These are phyloP conservation scores for Candida manassasensis DNA, from an alignment of 805 yeast species.

Conservation along the genomic window DNA sequence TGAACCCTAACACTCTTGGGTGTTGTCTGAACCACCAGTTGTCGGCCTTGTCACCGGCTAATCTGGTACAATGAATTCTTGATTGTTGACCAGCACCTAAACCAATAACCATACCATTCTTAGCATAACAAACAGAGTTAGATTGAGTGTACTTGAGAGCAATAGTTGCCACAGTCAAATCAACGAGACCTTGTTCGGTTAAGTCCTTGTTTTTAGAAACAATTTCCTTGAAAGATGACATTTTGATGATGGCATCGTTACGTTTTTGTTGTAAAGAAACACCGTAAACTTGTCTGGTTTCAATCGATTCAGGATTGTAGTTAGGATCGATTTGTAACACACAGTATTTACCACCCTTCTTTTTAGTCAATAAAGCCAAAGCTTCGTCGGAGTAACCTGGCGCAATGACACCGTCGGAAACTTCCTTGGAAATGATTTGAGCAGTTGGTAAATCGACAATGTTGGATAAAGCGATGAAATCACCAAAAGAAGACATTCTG, in stretches of 20 bases:
- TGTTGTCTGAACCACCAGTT: slow-evolving; percentile 99
- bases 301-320: slow-evolving; percentile 74
- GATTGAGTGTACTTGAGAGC: slow-evolving; percentile 97
- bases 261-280: slow-evolving; percentile 93
- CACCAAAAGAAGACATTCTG: slow-evolving; percentile 99
- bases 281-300: slow-evolving; percentile 95
- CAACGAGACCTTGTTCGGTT: slow-evolving; percentile 89
- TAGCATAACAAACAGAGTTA: slow-evolving; percentile 97
- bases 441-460: slow-evolving; percentile 96
- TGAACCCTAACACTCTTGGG: slow-evolving; percentile 84
- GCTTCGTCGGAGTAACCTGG: slow-evolving; percentile 96
- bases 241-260: slow-evolving; percentile 93
- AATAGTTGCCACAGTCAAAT: slow-evolving; percentile 94
- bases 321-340: slow-evolving; percentile 94
- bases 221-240: slow-evolving; percentile 85
- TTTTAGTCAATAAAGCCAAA: slow-evolving; percentile 77
- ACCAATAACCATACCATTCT: slow-evolving; percentile 98
- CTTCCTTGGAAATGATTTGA: slow-evolving; percentile 94
- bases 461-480: slow-evolving; percentile 94
- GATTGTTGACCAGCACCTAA: slow-evolving; percentile 99
- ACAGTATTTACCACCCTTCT: slow-evolving; percentile 97
- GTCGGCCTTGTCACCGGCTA: slow-evolving; percentile 99
- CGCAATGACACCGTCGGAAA: slow-evolving; percentile 97
- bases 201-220: slow-evolving; percentile 82
- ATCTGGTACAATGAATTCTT: slow-evolving; percentile 97